These are phyloP conservation scores for Chondrus crispus DNA, from an alignment of 23 red algal species.

Conservation along the genomic window DNA sequence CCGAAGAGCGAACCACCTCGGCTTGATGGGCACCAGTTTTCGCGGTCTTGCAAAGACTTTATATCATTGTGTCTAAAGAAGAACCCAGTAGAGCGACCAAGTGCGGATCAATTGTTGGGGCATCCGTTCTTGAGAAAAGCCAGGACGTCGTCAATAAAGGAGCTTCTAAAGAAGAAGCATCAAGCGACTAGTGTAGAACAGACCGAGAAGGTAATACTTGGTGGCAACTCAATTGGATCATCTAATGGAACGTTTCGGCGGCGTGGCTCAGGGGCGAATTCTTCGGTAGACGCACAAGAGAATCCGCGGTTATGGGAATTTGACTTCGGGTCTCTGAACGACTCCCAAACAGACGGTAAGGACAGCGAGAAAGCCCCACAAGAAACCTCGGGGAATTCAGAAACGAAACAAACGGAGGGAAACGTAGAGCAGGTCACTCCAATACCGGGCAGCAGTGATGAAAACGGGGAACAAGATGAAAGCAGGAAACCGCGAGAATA, in stretches of 20 bases:
- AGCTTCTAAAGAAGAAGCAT: conserved; percentile 25
- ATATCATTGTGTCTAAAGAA: conserved; percentile 72
- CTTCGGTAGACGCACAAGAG: not conserved
- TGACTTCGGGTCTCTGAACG: conserved; percentile 37
- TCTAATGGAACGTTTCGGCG: not conserved
- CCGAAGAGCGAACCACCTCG: conserved; percentile 89
- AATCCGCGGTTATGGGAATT: conserved; percentile 34
- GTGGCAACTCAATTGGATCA: conserved; percentile 18
- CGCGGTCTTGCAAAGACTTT: conserved; percentile 70
- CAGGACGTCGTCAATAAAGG: conserved; percentile 38
- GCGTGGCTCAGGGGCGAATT: not conserved
- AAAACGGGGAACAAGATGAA: too few relatives aligned
- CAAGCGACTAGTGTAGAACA: not conserved
- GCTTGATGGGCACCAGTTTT: conserved; percentile 56
- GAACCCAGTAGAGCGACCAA: conserved; percentile 54
- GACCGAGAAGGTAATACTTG: not conserved
- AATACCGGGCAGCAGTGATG: too few relatives aligned
- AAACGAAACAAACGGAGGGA: not conserved
- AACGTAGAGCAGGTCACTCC: too few relatives aligned
- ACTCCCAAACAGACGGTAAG: not conserved
- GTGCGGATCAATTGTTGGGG: conserved; percentile 52
- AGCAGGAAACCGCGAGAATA: not conserved
- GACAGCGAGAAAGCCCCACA: not conserved
- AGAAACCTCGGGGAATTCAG: not conserved
- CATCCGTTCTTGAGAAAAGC: conserved; percentile 76